A percentile compares a stretch with the other conserved stretches of the same genome.
Conservation (phyloP, 305 asterid genomes). For the Withania somnifera region DNA sequence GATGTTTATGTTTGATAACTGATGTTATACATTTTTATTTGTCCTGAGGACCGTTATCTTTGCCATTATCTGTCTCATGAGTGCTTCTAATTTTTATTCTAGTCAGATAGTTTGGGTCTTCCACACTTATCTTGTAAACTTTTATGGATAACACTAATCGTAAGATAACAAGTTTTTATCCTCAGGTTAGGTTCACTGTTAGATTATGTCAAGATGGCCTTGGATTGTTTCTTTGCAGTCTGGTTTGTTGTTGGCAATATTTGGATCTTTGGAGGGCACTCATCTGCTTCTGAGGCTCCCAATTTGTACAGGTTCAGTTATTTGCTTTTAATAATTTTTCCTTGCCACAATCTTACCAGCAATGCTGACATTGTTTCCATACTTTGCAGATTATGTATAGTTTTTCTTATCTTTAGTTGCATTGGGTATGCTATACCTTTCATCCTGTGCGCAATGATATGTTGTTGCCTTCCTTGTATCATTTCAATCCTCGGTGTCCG, state of each 20-base stretch:
- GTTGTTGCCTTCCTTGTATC: slow-evolving; percentile 36
- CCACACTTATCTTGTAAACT: background rate
- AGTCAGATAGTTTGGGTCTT: background rate
- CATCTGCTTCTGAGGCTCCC: slow-evolving; percentile 36
- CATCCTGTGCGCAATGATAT: slow-evolving; percentile 30
- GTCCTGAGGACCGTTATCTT: background rate
- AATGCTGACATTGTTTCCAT: background rate
- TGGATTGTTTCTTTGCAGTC: slow-evolving; percentile 33
- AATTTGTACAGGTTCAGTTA: slow-evolving; percentile 26
- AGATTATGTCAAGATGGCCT: slow-evolving; percentile 24
- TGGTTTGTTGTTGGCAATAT: slow-evolving; percentile 35
- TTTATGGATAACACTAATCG: background rate
- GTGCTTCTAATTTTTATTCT: background rate
- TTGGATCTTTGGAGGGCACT: slow-evolving; percentile 36
- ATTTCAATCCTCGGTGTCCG: slow-evolving; percentile 27
- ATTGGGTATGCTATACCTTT: slow-evolving; percentile 38
- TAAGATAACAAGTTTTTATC: background rate
- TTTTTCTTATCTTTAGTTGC: slow-evolving; percentile 36
- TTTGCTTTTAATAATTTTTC: background rate
- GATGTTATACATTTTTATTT: background rate
- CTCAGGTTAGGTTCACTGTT: slow-evolving; percentile 12
- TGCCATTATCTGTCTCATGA: background rate
- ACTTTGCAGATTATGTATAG: slow-evolving; percentile 31
- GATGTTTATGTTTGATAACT: background rate
- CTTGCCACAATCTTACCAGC: background rate